These are phyloP conservation scores for Puccinia triticina DNA, from an alignment of 1,284 basidiomycete genomes.

Conservation along the genomic window DNA sequence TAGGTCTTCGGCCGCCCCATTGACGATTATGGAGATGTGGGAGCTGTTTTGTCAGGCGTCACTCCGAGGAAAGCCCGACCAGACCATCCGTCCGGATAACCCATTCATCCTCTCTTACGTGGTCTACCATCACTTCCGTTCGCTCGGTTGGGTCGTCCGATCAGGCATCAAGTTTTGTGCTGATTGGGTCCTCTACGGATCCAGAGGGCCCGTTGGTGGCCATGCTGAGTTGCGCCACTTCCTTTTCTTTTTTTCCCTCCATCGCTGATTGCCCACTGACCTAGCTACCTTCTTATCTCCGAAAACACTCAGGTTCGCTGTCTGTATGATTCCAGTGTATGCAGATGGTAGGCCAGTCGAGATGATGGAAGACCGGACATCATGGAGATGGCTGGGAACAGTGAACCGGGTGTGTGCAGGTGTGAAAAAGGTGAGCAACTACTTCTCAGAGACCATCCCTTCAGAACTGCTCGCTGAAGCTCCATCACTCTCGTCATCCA, in stretches of 20 bases:
- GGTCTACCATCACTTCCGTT: conserved; percentile 91
- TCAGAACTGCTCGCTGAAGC: background rate
- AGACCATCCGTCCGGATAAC: conserved; percentile 69
- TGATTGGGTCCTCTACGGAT: conserved; percentile 82
- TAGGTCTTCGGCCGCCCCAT: conserved; percentile 48
- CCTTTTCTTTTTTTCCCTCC: conserved; percentile 15
- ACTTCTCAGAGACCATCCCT: background rate
- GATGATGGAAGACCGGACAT: conserved; percentile 69
- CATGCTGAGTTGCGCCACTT: conserved; percentile 80
- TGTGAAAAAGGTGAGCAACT: conserved; percentile 79
- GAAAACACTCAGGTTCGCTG: conserved; percentile 71
- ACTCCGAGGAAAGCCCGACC: conserved; percentile 40
- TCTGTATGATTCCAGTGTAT: conserved; percentile 85
- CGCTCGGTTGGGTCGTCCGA: conserved; percentile 97
- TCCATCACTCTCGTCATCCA: conserved; percentile 58
- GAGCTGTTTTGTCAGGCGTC: conserved; percentile 47
- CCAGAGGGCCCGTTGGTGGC: conserved; percentile 84
- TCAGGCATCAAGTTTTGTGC: conserved; percentile 96
- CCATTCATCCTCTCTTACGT: conserved; percentile 89
- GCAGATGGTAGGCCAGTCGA: conserved; percentile 66
- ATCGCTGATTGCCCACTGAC: conserved; percentile 33
- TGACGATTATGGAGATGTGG: conserved; percentile 42
- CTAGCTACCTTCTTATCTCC: conserved; percentile 2
- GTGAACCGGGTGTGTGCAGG: conserved; percentile 95
- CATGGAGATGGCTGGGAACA: conserved; percentile 96